Evolutionary conservation across 2,329 filamentous ascomycete genomes (phyloP).

Genomic region (Fusarium nelsonii): DNA sequence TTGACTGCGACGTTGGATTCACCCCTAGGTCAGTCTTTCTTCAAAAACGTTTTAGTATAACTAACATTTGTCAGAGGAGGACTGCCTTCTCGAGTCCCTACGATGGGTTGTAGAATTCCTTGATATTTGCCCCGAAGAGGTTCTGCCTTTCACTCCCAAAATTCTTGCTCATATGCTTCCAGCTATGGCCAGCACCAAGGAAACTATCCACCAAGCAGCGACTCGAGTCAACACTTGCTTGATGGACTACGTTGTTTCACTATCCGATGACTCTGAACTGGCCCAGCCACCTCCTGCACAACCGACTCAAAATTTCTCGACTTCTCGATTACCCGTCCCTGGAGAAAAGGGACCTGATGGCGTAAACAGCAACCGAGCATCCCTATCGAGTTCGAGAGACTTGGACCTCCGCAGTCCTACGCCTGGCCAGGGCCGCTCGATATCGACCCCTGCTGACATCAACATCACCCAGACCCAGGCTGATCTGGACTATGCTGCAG

Average conservation of each 20-base stretch:
- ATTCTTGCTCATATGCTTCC: constrained; percentile 92
- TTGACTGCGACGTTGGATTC: constrained; percentile 89
- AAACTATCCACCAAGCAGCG: constrained; percentile 88
- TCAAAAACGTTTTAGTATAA: not conserved
- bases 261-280: constrained; percentile 75
- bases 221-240: constrained; percentile 89
- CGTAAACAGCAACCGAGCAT: constrained; percentile 63
- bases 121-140: constrained; percentile 96
- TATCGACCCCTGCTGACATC: constrained; percentile 60
- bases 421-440: constrained; percentile 62
- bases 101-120: constrained; percentile 97
- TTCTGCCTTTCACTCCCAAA: constrained; percentile 92
- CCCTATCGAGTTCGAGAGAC: constrained; percentile 66
- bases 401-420: constrained; percentile 65
- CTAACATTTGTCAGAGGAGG: constrained; percentile 73
- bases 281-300: constrained; percentile 43
- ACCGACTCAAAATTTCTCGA: constrained; percentile 49
- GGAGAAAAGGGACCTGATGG: constrained; percentile 60
- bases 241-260: constrained; percentile 92
- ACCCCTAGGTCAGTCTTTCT: constrained; percentile 70
- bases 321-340: constrained; percentile 59
- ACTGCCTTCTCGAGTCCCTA: constrained; percentile 89
- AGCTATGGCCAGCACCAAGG: constrained; percentile 91
- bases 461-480: constrained; percentile 62
- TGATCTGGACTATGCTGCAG: constrained; percentile 95